A percentile compares a stretch with the other conserved stretches of the same genome.
phyloP scores from a whole-genome alignment of 176 grass and related monocot genomes.

The Olyra latifolia region DNA sequence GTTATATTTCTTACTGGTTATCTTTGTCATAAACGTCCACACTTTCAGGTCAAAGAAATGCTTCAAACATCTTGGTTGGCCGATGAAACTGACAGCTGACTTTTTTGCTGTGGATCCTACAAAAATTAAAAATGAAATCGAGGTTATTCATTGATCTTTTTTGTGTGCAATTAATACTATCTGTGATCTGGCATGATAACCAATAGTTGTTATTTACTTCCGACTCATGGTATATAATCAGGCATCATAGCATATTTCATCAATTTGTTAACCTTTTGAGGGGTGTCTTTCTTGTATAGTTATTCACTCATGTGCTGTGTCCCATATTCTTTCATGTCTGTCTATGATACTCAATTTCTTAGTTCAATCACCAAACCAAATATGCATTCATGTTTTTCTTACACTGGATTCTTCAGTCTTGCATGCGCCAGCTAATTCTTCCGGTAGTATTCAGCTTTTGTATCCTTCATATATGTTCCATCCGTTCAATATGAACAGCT shows the following conservation, averaged over 20 bases:
- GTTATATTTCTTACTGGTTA: slow-evolving; percentile 20
- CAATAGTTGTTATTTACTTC: background rate
- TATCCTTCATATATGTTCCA: too few species aligned
- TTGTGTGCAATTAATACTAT: background rate
- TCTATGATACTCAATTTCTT: too few species aligned
- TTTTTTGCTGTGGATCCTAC: slow-evolving; percentile 42
- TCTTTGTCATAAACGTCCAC: slow-evolving; percentile 6
- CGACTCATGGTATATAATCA: background rate
- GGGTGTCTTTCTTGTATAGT: background rate
- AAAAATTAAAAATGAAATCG: slow-evolving; percentile 11
- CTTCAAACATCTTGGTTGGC: slow-evolving; percentile 77
- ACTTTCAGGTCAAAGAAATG: slow-evolving; percentile 77
- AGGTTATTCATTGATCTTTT: slow-evolving; percentile 39
- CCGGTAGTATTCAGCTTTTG: too few species aligned
- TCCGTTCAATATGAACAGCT: too few species aligned
- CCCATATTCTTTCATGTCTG: too few species aligned
- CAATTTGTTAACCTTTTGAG: background rate
- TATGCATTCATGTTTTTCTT: too few species aligned
- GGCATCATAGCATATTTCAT: background rate
- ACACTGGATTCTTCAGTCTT: too few species aligned
- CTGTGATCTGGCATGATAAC: background rate
- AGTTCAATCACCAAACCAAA: too few species aligned
- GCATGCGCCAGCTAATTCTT: too few species aligned
- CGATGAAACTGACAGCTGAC: slow-evolving; percentile 40
- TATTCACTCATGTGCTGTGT: background rate